Conservation (phyloP, 371 early-diverging fungal species). For the Mortierella sp. region DNA sequence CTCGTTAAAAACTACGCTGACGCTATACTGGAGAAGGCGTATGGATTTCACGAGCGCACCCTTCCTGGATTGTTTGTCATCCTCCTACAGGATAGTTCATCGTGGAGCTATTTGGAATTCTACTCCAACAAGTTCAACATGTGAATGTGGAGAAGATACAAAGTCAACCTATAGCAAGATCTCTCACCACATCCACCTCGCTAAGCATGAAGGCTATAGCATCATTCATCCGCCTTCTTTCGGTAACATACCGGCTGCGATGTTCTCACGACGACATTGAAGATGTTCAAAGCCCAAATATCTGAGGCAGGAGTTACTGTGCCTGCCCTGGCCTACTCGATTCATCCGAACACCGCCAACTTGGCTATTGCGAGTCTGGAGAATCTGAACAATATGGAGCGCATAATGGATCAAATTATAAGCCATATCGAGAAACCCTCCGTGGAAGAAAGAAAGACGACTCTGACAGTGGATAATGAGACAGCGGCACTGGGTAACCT, state of each 20-base stretch:
- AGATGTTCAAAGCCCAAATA: conserved; percentile 28
- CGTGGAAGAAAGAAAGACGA: too few relatives aligned
- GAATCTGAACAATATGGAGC: not conserved
- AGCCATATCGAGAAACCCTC: too few relatives aligned
- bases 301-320: conserved; percentile 20
- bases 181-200: conserved; percentile 32
- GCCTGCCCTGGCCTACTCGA: conserved; percentile 1
- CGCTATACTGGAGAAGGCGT: not conserved
- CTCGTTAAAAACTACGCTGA: not conserved
- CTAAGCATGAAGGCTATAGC: conserved; percentile 19
- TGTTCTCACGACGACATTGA: conserved; percentile 19
- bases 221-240: conserved; percentile 22
- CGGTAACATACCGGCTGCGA: conserved; percentile 14
- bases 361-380: not conserved
- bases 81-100: not conserved
- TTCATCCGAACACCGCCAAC: not conserved
- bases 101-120: not conserved
- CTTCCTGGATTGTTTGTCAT: not conserved
- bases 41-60: not conserved
- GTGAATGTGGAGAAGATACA: conserved; percentile 44
- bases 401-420: not conserved
- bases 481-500: conserved; percentile 12
- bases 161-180: conserved; percentile 4
- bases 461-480: conserved; percentile 7
- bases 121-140: conserved; percentile 20